These are phyloP conservation scores for Fonsecaea monophora DNA, from an alignment of 2,329 filamentous ascomycete genomes.

Conservation along the genomic window DNA sequence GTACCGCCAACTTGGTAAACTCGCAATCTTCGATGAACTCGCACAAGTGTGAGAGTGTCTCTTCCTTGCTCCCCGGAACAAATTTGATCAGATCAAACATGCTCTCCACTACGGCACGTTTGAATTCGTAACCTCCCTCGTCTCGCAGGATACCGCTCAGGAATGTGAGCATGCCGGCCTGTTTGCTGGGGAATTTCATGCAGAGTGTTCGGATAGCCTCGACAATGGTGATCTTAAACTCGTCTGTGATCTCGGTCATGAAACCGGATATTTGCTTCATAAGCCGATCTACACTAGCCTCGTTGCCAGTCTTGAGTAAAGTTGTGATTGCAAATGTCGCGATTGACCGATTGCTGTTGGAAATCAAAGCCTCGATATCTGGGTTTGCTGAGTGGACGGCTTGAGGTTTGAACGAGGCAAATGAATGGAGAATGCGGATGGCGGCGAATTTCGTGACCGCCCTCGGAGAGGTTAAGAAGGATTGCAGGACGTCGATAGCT, in stretches of 20 bases:
- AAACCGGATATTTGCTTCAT: conserved; percentile 99
- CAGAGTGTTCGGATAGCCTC: conserved; percentile 96
- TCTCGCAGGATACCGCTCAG: conserved; percentile 95
- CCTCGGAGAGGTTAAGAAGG: conserved; percentile 94
- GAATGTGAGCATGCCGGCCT: conserved; percentile 97
- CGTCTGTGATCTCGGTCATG: conserved; percentile 98
- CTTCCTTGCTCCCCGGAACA: conserved; percentile 82
- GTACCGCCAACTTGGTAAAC: conserved; percentile 95
- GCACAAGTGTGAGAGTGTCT: conserved; percentile 90
- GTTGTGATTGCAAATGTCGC: conserved; percentile 98
- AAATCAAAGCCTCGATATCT: conserved; percentile 95
- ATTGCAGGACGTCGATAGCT: conserved; percentile 91
- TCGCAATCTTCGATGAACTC: conserved; percentile 99
- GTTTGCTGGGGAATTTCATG: conserved; percentile 97
- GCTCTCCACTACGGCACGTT: conserved; percentile 95
- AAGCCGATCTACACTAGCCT: conserved; percentile 91
- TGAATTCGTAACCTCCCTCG: conserved; percentile 98
- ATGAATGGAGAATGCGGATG: conserved; percentile 93
- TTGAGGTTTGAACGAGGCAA: conserved; percentile 94
- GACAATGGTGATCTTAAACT: conserved; percentile 99
- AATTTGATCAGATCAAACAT: conserved; percentile 99
- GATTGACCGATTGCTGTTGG: conserved; percentile 95
- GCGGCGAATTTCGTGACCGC: conserved; percentile 97
- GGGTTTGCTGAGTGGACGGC: conserved; percentile 94
- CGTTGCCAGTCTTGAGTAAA: conserved; percentile 96